These are phyloP conservation scores for Mucor irregularis DNA, from an alignment of 371 early-diverging fungal species.

Conservation along the genomic window DNA sequence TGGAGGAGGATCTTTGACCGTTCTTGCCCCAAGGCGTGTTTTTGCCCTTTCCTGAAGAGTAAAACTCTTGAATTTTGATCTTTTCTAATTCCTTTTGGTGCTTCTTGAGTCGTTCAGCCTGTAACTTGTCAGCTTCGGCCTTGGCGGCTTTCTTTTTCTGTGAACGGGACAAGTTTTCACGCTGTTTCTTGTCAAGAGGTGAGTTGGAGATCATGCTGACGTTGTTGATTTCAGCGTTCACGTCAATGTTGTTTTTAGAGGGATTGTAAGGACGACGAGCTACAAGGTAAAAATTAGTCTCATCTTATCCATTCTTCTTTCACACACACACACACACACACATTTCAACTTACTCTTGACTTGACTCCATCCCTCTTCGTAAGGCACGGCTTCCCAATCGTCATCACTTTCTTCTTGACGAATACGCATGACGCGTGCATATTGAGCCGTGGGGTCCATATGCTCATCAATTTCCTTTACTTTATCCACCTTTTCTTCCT, in stretches of 20 bases:
- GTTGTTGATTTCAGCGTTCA: not conserved
- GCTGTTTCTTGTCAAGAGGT: slow-evolving; percentile 49
- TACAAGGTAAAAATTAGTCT: not conserved
- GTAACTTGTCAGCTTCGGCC: slow-evolving; percentile 36
- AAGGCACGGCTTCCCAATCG: slow-evolving; percentile 35
- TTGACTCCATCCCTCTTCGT: slow-evolving; percentile 37
- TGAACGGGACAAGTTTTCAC: slow-evolving; percentile 46
- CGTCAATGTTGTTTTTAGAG: not conserved
- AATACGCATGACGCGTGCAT: slow-evolving; percentile 47
- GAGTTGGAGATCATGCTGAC: not conserved
- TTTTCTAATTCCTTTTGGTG: slow-evolving; percentile 49
- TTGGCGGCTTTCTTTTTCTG: slow-evolving; percentile 50
- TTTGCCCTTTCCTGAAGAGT: slow-evolving; percentile 42
- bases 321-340: not conserved
- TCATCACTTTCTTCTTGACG: slow-evolving; percentile 34
- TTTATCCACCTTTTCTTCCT: not conserved
- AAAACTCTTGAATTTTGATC: slow-evolving; percentile 39
- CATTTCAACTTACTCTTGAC: slow-evolving; percentile 20
- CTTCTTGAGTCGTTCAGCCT: slow-evolving; percentile 49
- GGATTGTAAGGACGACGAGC: slow-evolving; percentile 9
- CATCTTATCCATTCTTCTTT: not conserved
- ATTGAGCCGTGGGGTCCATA: slow-evolving; percentile 41
- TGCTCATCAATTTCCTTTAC: slow-evolving; percentile 43
- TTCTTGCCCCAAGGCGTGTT: slow-evolving; percentile 39
- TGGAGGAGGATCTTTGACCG: slow-evolving; percentile 18